Conservation (phyloP, 352 stramenopile genomes). For the Pythium chondricola region DNA sequence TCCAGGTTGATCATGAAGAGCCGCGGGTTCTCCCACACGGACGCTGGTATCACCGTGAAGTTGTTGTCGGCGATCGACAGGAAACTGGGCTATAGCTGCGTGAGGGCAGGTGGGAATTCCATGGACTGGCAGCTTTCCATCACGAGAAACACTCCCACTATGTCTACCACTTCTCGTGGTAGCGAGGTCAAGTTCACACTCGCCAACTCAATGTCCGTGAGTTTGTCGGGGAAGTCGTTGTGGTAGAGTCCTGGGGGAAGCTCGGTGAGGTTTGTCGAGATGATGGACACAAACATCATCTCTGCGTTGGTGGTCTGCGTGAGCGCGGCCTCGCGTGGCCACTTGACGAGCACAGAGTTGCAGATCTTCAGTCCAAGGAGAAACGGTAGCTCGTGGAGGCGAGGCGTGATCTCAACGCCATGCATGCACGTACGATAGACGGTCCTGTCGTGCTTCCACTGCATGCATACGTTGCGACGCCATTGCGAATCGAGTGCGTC, state of each 20-base stretch:
- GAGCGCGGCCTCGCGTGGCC: conserved; percentile 12
- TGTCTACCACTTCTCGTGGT: neutral
- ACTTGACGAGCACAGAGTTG: conserved; percentile 17
- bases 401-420: conserved; percentile 14
- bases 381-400: conserved; percentile 6
- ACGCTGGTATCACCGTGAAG: conserved; percentile 4
- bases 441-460: conserved; percentile 9
- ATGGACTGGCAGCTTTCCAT: conserved; percentile 6
- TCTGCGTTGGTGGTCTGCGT: conserved; percentile 8
- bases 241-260: conserved; percentile 12
- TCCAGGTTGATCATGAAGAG: conserved; percentile 6
- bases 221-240: conserved; percentile 4
- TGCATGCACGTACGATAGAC: conserved; percentile 11
- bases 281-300: conserved; percentile 10
- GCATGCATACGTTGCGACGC: conserved; percentile 11
- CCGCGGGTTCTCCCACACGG: conserved; percentile 6
- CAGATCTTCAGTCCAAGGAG: conserved; percentile 17
- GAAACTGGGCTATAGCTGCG: neutral
- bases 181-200: conserved; percentile 13
- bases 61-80: conserved; percentile 16
- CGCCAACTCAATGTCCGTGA: conserved; percentile 9
- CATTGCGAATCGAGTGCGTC: conserved; percentile 14
- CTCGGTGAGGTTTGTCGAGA: neutral
- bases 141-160: conserved; percentile 8
- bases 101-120: neutral